A percentile compares a stretch with the other conserved stretches of the same genome.
Conservation (phyloP, 1,284 basidiomycete genomes). For the Boletus albobrunnescens region DNA sequence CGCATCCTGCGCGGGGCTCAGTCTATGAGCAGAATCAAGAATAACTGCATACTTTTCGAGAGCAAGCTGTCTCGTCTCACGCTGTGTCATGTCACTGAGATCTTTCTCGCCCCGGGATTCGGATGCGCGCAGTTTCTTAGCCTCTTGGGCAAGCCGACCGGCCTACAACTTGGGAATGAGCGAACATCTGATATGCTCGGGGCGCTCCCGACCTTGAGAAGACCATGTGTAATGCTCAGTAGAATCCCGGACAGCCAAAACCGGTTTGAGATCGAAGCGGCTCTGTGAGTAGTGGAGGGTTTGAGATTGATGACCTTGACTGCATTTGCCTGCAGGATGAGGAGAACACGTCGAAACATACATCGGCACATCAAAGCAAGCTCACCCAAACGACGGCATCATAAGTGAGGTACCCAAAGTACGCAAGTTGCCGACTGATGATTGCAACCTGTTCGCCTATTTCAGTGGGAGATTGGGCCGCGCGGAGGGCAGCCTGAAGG, state of each 20-base stretch:
- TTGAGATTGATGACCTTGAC: constrained; percentile 68
- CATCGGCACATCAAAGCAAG: neutral
- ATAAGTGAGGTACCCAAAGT: constrained; percentile 85
- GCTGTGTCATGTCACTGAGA: constrained; percentile 62
- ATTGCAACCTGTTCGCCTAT: constrained; percentile 77
- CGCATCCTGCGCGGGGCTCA: constrained; percentile 49
- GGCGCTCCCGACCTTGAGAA: constrained; percentile 54
- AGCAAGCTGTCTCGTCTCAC: constrained; percentile 56
- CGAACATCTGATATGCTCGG: neutral
- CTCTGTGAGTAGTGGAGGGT: constrained; percentile 61
- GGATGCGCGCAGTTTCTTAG: constrained; percentile 46
- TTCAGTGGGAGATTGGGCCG: constrained; percentile 56
- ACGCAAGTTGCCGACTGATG: constrained; percentile 83
- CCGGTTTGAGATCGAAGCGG: constrained; percentile 74
- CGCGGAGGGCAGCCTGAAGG: constrained; percentile 85
- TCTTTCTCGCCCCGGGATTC: constrained; percentile 56
- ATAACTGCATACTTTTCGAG: constrained; percentile 49
- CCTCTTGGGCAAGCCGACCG: constrained; percentile 56
- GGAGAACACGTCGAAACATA: neutral
- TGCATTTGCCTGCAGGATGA: constrained; percentile 50
- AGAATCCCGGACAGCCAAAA: constrained; percentile 91
- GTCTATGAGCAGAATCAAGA: constrained; percentile 3
- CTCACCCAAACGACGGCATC: constrained; percentile 85
- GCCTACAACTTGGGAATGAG: constrained; percentile 38
- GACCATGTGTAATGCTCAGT: constrained; percentile 66